A percentile compares a stretch with the other conserved stretches of the same genome.
Evolutionary conservation across 2,329 filamentous ascomycete genomes (phyloP).

Genomic region (Cucurbitaria berberidis): DNA sequence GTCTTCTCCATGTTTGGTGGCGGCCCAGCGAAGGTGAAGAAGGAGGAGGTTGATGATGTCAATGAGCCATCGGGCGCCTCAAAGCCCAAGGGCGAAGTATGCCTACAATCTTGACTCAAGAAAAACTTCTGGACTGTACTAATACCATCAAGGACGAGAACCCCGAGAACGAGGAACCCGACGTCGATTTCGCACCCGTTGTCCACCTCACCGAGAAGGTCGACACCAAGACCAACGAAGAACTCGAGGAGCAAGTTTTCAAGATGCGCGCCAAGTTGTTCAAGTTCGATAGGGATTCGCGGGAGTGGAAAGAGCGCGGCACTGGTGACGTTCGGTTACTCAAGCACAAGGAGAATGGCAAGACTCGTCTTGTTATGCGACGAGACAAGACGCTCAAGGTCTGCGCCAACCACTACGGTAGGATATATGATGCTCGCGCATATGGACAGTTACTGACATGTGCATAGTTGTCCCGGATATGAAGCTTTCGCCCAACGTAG

Average conservation of each 20-base stretch:
- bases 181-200: conserved; percentile 97
- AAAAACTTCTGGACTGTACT: conserved; percentile 6
- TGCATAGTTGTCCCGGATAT: conserved; percentile 89
- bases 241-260: conserved; percentile 95
- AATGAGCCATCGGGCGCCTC: conserved; percentile 86
- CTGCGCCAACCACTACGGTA: conserved; percentile 99
- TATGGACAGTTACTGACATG: conserved; percentile 25
- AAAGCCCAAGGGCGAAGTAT: conserved; percentile 56
- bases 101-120: conserved; percentile 11
- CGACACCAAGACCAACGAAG: conserved; percentile 97
- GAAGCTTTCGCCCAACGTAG: conserved; percentile 98
- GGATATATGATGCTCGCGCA: conserved; percentile 42
- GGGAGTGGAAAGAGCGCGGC: conserved; percentile 99
- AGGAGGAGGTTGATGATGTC: conserved; percentile 71
- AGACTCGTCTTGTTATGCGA: conserved; percentile 97
- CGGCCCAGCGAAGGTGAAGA: conserved; percentile 95
- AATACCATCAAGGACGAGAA: conserved; percentile 64
- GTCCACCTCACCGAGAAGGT: conserved; percentile 96
- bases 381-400: conserved; percentile 99
- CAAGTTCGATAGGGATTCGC: conserved; percentile 89
- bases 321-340: conserved; percentile 95
- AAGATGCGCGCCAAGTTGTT: conserved; percentile 99
- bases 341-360: conserved; percentile 98
- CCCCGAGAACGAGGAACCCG: conserved; percentile 87
- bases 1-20: conserved; percentile 99